phyloP scores from a whole-genome alignment of 805 yeast species.

The Yarrowia bubula region DNA sequence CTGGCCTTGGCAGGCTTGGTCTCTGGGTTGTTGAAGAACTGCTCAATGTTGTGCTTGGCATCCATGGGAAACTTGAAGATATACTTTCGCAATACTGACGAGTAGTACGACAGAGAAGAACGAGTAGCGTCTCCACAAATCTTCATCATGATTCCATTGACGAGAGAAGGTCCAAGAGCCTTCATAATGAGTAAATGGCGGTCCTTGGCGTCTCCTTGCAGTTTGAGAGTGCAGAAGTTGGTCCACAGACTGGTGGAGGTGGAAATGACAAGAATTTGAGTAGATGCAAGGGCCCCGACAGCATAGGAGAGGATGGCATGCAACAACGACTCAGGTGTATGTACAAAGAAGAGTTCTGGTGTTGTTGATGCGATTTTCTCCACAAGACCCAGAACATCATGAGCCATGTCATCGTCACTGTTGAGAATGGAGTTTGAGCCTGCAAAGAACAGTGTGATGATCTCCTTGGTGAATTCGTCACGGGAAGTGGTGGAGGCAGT shows the following conservation, averaged over 20 bases:
- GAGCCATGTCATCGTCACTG: constrained; percentile 7
- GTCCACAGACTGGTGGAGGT: constrained; percentile 58
- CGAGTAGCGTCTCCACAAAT: constrained; percentile 45
- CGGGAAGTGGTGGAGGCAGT: neutral
- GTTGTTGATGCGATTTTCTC: constrained; percentile 6
- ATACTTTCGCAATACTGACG: constrained; percentile 41
- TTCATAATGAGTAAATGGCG: constrained; percentile 33
- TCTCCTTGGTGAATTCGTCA: neutral
- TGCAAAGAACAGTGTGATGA: neutral
- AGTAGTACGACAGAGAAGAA: constrained; percentile 45
- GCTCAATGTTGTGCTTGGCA: constrained; percentile 28
- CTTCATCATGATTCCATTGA: constrained; percentile 43
- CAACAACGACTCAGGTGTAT: constrained; percentile 4
- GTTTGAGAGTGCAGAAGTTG: constrained; percentile 39
- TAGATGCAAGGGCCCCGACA: constrained; percentile 44
- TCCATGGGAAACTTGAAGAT: constrained; percentile 30
- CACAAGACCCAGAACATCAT: constrained; percentile 9
- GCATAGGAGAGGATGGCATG: neutral
- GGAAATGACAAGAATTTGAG: constrained; percentile 57
- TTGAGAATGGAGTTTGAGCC: neutral
- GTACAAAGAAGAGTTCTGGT: constrained; percentile 17
- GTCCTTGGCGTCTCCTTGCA: constrained; percentile 20
- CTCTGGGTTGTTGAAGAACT: constrained; percentile 30
- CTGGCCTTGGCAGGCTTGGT: constrained; percentile 22
- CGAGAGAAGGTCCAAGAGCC: constrained; percentile 38